These are phyloP conservation scores for Nematodospora anomalae DNA, from an alignment of 1,139 yeast species.

Conservation along the genomic window DNA sequence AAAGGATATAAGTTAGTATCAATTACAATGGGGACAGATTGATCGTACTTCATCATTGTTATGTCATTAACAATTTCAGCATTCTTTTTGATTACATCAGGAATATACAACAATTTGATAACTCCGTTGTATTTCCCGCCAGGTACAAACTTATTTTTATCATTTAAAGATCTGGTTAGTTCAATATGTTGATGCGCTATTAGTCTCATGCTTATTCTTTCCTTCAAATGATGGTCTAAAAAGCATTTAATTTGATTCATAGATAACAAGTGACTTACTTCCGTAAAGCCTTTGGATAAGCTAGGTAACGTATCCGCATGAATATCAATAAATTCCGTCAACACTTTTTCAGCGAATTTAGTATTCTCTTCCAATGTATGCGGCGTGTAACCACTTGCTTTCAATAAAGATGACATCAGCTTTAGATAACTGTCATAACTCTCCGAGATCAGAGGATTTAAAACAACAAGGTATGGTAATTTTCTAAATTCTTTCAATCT, in stretches of 20 bases:
- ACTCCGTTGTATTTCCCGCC: slow-evolving; percentile 66
- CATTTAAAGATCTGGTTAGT: slow-evolving; percentile 41
- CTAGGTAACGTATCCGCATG: slow-evolving; percentile 84
- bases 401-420: slow-evolving; percentile 64
- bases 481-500: slow-evolving; percentile 67
- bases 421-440: slow-evolving; percentile 71
- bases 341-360: slow-evolving; percentile 45
- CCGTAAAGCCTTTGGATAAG: slow-evolving; percentile 80
- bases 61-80: slow-evolving; percentile 80
- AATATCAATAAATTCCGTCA: slow-evolving; percentile 62
- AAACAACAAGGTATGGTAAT: slow-evolving; percentile 77
- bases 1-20: slow-evolving; percentile 42
- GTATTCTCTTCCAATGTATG: slow-evolving; percentile 54
- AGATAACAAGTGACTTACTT: slow-evolving; percentile 57
- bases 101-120: slow-evolving; percentile 61
- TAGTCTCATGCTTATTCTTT: slow-evolving; percentile 81
- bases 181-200: slow-evolving; percentile 82
- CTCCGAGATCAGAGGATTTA: slow-evolving; percentile 88
- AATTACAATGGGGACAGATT: slow-evolving; percentile 58
- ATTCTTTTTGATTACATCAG: slow-evolving; percentile 59
- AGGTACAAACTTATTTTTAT: slow-evolving; percentile 21
- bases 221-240: slow-evolving; percentile 75
- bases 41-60: slow-evolving; percentile 79
- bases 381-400: slow-evolving; percentile 38
- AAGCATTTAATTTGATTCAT: slow-evolving; percentile 55